Evolutionary conservation across 1,139 yeast genomes (phyloP).

Genomic region (Kazachstania sp.): DNA sequence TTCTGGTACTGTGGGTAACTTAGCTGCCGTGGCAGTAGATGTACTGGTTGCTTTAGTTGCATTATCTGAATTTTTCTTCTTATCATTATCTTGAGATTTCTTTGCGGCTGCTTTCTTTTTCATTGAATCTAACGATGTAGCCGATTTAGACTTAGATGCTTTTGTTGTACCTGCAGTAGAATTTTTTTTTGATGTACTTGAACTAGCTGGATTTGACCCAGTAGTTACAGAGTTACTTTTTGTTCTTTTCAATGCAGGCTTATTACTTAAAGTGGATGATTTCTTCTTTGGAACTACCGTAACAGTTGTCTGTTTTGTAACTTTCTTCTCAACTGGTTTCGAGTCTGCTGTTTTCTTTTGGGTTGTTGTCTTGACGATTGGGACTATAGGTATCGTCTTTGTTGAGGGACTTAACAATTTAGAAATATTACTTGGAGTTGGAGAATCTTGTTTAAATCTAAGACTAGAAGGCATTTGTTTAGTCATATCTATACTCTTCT

Average conservation of each 20-base stretch:
- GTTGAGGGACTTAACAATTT: not conserved
- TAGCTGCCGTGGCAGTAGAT: not conserved
- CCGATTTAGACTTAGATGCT: constrained; percentile 12
- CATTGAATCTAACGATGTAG: constrained; percentile 4
- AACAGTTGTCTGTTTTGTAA: not conserved
- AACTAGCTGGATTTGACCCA: not conserved
- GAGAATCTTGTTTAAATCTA: too few species aligned
- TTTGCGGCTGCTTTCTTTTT: constrained; percentile 4
- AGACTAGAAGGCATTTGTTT: too few species aligned
- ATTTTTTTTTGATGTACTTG: constrained; percentile 6
- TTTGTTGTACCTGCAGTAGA: constrained; percentile 8
- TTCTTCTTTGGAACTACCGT: not conserved
- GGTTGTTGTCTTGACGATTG: not conserved
- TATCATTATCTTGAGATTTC: constrained; percentile 13
- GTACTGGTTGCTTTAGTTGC: not conserved
- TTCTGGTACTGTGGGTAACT: not conserved
- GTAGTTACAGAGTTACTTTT: constrained; percentile 2
- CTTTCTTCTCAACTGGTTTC: not conserved
- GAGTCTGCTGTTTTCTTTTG: not conserved
- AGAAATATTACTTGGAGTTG: not conserved
- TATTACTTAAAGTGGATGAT: not conserved
- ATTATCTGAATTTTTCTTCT: constrained; percentile 10
- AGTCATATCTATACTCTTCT: not conserved
- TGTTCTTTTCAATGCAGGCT: constrained; percentile 3
- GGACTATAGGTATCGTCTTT: not conserved